A percentile compares a stretch with the other conserved stretches of the same genome.
Evolutionary conservation across 768 basidiomycete genomes (phyloP).

Genomic region (Coprinopsis strossmayeri): DNA sequence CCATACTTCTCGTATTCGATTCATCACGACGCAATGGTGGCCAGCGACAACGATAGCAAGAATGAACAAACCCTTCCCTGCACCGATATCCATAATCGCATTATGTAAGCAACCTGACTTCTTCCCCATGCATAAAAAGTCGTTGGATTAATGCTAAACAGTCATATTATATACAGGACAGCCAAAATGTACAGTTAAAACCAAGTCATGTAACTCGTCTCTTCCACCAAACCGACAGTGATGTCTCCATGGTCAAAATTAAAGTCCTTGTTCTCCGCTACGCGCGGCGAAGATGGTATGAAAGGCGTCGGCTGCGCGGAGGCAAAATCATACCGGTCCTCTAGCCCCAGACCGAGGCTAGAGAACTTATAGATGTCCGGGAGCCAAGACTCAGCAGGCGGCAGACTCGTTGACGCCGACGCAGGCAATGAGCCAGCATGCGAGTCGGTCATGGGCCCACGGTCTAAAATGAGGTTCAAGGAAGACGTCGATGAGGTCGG

Average conservation of each 20-base stretch:
- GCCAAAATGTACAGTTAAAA: too few species aligned
- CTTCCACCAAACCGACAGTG: constrained; percentile 46
- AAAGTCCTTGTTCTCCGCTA: constrained; percentile 47
- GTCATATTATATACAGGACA: too few species aligned
- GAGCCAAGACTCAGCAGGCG: constrained; percentile 26
- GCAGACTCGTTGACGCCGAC: constrained; percentile 5
- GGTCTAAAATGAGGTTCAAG: constrained; percentile 1
- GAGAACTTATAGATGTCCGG: constrained; percentile 43
- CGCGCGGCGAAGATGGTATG: constrained; percentile 39
- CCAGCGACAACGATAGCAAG: neutral
- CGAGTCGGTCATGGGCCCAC: neutral
- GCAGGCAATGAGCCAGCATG: neutral
- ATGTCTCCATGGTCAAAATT: constrained; percentile 61
- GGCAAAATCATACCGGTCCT: constrained; percentile 32
- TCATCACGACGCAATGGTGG: constrained; percentile 32
- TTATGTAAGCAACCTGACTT: too few species aligned
- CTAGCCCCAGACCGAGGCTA: constrained; percentile 33
- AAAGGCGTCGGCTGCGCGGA: constrained; percentile 35
- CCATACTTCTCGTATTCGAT: constrained; percentile 95
- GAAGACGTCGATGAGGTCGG: constrained; percentile 3
- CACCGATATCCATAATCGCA: too few species aligned
- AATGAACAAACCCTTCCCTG: too few species aligned
- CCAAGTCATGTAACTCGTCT: constrained; percentile 67
- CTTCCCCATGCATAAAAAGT: too few species aligned
- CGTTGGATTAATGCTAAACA: too few species aligned